Evolutionary conservation across 768 basidiomycete species (phyloP).

Genomic region (Lactarius hatsudake): DNA sequence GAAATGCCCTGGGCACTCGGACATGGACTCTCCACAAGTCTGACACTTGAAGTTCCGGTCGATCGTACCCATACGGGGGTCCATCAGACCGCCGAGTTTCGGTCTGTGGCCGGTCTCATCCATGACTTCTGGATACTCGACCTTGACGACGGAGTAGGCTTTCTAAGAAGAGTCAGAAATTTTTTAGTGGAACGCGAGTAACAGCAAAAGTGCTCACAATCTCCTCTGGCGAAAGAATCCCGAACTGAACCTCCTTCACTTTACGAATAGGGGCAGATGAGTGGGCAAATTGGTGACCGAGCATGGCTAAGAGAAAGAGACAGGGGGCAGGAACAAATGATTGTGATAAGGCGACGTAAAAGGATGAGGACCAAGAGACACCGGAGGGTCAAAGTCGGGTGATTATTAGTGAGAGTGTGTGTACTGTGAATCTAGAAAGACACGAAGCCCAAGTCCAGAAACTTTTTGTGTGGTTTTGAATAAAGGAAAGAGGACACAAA

Average conservation of each 20-base stretch:
- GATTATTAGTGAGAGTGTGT: slow-evolving; percentile 10
- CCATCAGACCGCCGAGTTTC: slow-evolving; percentile 93
- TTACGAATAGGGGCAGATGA: slow-evolving; percentile 93
- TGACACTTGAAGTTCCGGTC: slow-evolving; percentile 99
- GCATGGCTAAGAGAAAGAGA: slow-evolving; percentile 45
- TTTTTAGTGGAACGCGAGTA: neutral
- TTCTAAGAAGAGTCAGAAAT: slow-evolving; percentile 54
- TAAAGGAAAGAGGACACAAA: slow-evolving; percentile 7
- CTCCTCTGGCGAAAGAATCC: slow-evolving; percentile 97
- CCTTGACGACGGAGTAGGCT: slow-evolving; percentile 97
- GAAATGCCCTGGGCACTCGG: slow-evolving; percentile 99
- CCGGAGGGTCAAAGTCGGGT: neutral
- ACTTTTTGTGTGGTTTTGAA: slow-evolving; percentile 22
- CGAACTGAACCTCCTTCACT: slow-evolving; percentile 97
- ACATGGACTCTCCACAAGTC: slow-evolving; percentile 99
- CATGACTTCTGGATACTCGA: slow-evolving; percentile 98
- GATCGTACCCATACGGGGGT: slow-evolving; percentile 97
- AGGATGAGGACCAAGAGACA: slow-evolving; percentile 7
- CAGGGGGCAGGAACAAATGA: slow-evolving; percentile 11
- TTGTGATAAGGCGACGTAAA: neutral
- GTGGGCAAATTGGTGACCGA: slow-evolving; percentile 87
- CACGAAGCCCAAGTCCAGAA: slow-evolving; percentile 7
- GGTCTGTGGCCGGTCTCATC: slow-evolving; percentile 90
- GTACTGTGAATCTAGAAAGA: slow-evolving; percentile 14
- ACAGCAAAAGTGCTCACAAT: slow-evolving; percentile 62